phyloP scores from a whole-genome alignment of 23 red algal genomes.

The Gracilaria domingensis region DNA sequence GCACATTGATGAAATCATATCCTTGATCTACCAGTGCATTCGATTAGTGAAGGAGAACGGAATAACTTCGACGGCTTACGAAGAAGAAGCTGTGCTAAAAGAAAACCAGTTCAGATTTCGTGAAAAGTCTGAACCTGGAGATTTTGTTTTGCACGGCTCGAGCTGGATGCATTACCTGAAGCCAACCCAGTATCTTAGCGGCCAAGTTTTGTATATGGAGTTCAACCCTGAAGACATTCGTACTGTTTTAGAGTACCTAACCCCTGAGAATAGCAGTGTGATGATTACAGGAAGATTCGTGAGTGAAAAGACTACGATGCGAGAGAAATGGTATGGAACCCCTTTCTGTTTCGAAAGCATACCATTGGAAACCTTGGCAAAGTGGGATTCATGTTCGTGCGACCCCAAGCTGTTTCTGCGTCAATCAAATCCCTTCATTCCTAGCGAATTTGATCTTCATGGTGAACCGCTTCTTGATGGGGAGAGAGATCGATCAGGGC shows the following conservation, averaged over 20 bases:
- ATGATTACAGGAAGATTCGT: constrained; percentile 56
- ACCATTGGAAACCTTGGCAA: not conserved
- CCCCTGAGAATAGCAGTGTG: constrained; percentile 61
- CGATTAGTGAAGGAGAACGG: constrained; percentile 54
- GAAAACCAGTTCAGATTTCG: constrained; percentile 83
- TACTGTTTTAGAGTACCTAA: constrained; percentile 62
- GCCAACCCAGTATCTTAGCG: constrained; percentile 69
- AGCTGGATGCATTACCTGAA: constrained; percentile 55
- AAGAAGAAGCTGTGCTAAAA: constrained; percentile 72
- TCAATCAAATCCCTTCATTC: constrained; percentile 88
- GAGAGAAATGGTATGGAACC: constrained; percentile 94
- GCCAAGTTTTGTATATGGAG: constrained; percentile 70
- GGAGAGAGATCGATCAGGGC: constrained; percentile 48
- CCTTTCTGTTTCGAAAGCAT: constrained; percentile 64
- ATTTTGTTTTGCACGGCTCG: constrained; percentile 57
- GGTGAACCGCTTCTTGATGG: constrained; percentile 51
- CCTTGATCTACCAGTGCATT: constrained; percentile 79
- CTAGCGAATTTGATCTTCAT: constrained; percentile 77
- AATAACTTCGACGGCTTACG: constrained; percentile 57
- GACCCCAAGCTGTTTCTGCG: constrained; percentile 65
- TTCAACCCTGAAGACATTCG: constrained; percentile 65
- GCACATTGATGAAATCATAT: constrained; percentile 72
- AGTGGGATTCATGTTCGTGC: constrained; percentile 37
- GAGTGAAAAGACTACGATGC: constrained; percentile 23
- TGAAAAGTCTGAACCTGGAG: constrained; percentile 71